Conservation (phyloP, 306 rosid genomes). For the Medicago arabica region DNA sequence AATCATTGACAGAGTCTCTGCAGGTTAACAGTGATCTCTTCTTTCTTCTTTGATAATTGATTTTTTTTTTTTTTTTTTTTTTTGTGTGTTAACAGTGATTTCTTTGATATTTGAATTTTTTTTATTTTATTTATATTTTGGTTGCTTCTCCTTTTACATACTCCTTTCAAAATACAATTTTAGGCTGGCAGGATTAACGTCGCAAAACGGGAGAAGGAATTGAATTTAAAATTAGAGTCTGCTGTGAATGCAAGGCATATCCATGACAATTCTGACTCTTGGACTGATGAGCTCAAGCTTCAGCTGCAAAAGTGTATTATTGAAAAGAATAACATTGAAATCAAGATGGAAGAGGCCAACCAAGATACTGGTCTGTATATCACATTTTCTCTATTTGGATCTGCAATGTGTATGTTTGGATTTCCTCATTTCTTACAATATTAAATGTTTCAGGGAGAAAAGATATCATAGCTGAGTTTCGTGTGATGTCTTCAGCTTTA, state of each 20-base stretch:
- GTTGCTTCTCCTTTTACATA: constrained; percentile 15
- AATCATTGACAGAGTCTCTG: constrained; percentile 66
- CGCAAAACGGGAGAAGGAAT: constrained; percentile 81
- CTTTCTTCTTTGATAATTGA: constrained; percentile 24
- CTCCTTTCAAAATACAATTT: constrained; percentile 41
- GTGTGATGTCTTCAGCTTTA: constrained; percentile 87
- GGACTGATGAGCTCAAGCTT: constrained; percentile 75
- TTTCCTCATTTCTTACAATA: constrained; percentile 47
- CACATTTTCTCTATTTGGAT: constrained; percentile 42
- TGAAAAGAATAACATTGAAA: constrained; percentile 81
- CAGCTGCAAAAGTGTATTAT: constrained; percentile 71
- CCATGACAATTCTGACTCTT: constrained; percentile 60
- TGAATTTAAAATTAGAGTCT: constrained; percentile 68
- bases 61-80: not conserved
- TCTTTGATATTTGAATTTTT: no score
- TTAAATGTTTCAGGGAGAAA: constrained; percentile 76
- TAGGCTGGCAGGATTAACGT: constrained; percentile 80
- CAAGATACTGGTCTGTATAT: constrained; percentile 76
- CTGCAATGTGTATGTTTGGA: constrained; percentile 34
- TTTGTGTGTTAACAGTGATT: no score
- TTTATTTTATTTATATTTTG: no score
- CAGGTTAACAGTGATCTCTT: constrained; percentile 66
- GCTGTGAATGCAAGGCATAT: constrained; percentile 64
- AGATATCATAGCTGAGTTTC: constrained; percentile 88
- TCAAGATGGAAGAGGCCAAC: constrained; percentile 79